These are phyloP conservation scores for Penicillium flavigenum DNA, from an alignment of 495 filamentous ascomycete species.

Conservation along the genomic window DNA sequence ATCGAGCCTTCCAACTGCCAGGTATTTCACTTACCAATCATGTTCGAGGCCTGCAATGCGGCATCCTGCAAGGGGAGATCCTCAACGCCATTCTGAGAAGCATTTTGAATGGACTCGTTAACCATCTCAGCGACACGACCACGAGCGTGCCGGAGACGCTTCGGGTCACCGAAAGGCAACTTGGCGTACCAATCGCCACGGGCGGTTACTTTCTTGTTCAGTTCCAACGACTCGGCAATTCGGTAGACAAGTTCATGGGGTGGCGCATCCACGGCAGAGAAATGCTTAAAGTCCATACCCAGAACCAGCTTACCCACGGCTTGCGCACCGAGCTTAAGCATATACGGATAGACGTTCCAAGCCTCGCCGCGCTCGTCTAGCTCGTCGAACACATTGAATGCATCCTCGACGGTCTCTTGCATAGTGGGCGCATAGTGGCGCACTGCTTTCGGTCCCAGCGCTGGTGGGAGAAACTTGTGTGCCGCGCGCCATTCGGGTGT, in stretches of 20 bases:
- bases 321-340: slow-evolving; percentile 57
- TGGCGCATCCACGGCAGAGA: slow-evolving; percentile 41
- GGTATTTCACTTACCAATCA: slow-evolving; percentile 36
- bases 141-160: slow-evolving; percentile 32
- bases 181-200: slow-evolving; percentile 49
- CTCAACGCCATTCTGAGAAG: slow-evolving; percentile 29
- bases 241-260: slow-evolving; percentile 40
- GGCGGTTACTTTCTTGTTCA: slow-evolving; percentile 55
- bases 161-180: slow-evolving; percentile 53
- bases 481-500: slow-evolving; percentile 45
- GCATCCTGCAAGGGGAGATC: slow-evolving; percentile 53
- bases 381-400: slow-evolving; percentile 54
- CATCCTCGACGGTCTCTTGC: slow-evolving; percentile 44
- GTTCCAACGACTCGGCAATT: slow-evolving; percentile 42
- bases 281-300: slow-evolving; percentile 54
- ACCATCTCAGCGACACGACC: slow-evolving; percentile 34
- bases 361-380: slow-evolving; percentile 48
- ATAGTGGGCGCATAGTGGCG: slow-evolving; percentile 56
- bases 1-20: background rate
- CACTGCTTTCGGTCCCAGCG: slow-evolving; percentile 54
- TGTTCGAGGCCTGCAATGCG: slow-evolving; percentile 46
- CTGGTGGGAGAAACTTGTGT: slow-evolving; percentile 58
- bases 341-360: slow-evolving; percentile 60
- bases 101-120: slow-evolving; percentile 38
- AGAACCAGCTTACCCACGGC: slow-evolving; percentile 53